phyloP scores from a whole-genome alignment of 2,329 filamentous ascomycete species.

The Cadophora sp. region DNA sequence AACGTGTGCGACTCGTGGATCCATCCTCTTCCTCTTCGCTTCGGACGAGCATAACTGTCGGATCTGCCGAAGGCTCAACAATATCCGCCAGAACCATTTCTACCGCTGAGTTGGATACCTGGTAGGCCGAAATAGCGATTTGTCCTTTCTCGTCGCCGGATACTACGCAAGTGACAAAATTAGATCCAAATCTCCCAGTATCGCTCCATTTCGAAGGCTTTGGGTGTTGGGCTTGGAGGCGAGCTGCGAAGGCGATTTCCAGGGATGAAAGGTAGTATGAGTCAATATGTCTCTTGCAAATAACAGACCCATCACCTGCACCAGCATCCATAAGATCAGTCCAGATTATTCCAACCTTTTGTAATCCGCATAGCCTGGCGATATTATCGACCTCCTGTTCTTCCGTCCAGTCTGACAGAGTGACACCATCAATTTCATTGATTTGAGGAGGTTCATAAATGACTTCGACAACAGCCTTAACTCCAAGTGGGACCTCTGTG shows the following conservation, averaged over 20 bases:
- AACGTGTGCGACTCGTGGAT: constrained; percentile 72
- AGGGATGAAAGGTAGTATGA: constrained; percentile 91
- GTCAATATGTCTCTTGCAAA: constrained; percentile 95
- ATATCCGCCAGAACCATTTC: constrained; percentile 98
- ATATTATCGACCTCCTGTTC: constrained; percentile 83
- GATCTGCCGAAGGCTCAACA: constrained; percentile 92
- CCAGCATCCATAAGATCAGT: constrained; percentile 89
- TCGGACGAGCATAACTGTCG: constrained; percentile 91
- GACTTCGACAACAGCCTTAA: constrained; percentile 95
- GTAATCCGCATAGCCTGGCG: constrained; percentile 81
- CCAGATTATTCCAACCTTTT: constrained; percentile 92
- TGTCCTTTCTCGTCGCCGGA: constrained; percentile 90
- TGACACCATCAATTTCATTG: constrained; percentile 87
- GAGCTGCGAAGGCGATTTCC: constrained; percentile 87
- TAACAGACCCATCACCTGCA: constrained; percentile 79
- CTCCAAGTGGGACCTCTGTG: constrained; percentile 86
- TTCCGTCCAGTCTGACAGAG: constrained; percentile 83
- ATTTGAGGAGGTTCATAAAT: constrained; percentile 96
- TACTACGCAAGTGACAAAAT: constrained; percentile 95
- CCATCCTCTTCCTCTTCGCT: constrained; percentile 86
- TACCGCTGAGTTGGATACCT: constrained; percentile 92
- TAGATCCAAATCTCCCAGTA: constrained; percentile 90
- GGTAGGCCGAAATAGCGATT: constrained; percentile 89
- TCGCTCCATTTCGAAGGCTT: constrained; percentile 97
- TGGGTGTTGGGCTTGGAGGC: constrained; percentile 86